Base-by-base conservation (phyloP, 345 rosid genomes). In the Citrus medica region DNA sequence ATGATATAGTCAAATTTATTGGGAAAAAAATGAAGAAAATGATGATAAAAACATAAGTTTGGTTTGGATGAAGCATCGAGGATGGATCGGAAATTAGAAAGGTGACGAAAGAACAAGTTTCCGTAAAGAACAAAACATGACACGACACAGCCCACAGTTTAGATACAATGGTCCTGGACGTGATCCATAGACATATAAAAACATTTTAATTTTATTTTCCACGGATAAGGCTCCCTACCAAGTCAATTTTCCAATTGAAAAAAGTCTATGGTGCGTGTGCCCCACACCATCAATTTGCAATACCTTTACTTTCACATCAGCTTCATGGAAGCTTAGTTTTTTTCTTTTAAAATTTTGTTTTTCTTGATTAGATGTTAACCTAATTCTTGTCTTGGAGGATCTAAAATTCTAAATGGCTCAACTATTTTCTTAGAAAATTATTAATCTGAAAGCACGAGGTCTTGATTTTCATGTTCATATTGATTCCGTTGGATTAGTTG, bases 311-410 rank as follows among this genome's bases (percentile, higher is more conserved):
- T 28, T 33, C 38, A 33, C 25, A 56, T 13, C 79, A 14, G 22
- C 73, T 76, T 67, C 79, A 76, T n/a, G 73, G 79, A 76, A 76
- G 46, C 61, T 30, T 37, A 24, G n/a, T 56, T 14, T 22, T 8
- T 37, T 19, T 3, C 7, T 35, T 55, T 70, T 51, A 66, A 28
- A 46, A 13, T 13, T 28, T 14, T 13, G 9, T 46, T 14, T 48
- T 12, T 27, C 30, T 16, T 19, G 35, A n/a, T 35, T 25, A 32
- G 27, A 58, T 56, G 0, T 35, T 2, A n/a, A 56, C 25, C 58
- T 4, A 7, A 33, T 3, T 59, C 17, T 33, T 1, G n/a, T 22
- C 1, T 0, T 7, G 62, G 42, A 46, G 12, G 58, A 69, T 14
- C 9, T 12, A 40, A 40, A 9, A 9, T 12, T 48, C 22, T 0